These are phyloP conservation scores for Luffa aegyptiaca DNA, from an alignment of 306 rosid genomes.

Conservation along the genomic window DNA sequence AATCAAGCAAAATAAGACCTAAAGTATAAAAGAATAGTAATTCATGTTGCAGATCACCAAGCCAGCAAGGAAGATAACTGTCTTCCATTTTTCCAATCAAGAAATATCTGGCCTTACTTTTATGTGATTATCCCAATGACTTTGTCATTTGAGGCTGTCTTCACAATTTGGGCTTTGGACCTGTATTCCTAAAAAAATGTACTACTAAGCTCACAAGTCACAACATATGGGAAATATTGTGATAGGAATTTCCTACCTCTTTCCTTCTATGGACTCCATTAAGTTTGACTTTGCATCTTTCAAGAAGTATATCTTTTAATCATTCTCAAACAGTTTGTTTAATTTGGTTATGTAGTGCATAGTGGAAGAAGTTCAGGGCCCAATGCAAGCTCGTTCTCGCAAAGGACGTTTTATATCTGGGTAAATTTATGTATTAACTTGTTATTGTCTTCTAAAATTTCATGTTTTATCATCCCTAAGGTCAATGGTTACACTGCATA, in stretches of 20 bases:
- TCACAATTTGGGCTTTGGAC: background rate
- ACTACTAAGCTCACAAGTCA: background rate
- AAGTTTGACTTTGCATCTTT: background rate
- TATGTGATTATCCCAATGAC: background rate
- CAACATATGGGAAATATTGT: background rate
- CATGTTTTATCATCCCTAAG: background rate
- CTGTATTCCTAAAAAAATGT: background rate
- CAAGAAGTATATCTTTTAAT: background rate
- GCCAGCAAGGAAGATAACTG: background rate
- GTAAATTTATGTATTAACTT: constrained; percentile 26
- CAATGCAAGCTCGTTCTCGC: constrained; percentile 80
- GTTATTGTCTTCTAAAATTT: background rate
- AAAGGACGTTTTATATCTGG: constrained; percentile 89
- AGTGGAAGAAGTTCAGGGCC: constrained; percentile 94
- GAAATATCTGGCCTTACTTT: background rate
- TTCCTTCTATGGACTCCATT: constrained; percentile 1
- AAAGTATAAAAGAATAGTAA: background rate
- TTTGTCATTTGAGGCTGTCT: background rate
- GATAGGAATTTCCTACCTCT: background rate
- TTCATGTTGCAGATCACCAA: background rate
- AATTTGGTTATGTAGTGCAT: constrained; percentile 53
- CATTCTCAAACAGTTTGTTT: constrained; percentile 15
- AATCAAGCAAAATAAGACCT: too few species aligned
- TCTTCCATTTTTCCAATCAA: background rate
- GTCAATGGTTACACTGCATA: constrained; percentile 5